phyloP scores from a whole-genome alignment of 1,139 yeast species.

The Kodamaea alishanica region DNA sequence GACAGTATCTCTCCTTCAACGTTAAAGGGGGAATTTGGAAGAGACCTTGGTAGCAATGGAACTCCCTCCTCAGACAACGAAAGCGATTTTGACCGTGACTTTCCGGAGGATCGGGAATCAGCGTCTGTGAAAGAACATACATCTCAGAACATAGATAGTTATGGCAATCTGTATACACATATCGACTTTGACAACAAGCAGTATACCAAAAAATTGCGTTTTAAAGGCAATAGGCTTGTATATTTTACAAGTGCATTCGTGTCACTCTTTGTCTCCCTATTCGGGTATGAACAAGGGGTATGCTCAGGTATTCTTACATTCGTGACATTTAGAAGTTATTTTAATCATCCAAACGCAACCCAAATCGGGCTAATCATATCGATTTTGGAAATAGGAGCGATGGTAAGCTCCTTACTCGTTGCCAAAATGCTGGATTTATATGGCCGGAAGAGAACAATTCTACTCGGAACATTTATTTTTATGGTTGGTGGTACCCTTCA shows the following conservation, averaged over 20 bases:
- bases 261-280: conserved; percentile 76
- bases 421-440: conserved; percentile 44
- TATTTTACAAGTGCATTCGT: conserved; percentile 83
- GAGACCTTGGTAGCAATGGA: too few species aligned
- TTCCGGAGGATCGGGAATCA: not conserved
- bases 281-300: conserved; percentile 92
- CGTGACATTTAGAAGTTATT: conserved; percentile 45
- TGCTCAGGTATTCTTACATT: conserved; percentile 70
- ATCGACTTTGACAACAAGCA: conserved; percentile 36
- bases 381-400: conserved; percentile 51
- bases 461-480: conserved; percentile 47
- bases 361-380: conserved; percentile 50
- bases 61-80: too few species aligned
- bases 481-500: conserved; percentile 52
- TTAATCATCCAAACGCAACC: conserved; percentile 43
- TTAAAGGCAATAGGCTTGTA: conserved; percentile 45
- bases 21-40: too few species aligned
- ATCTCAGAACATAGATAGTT: conserved; percentile 26
- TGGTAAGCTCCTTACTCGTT: conserved; percentile 45
- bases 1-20: not conserved
- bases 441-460: conserved; percentile 49
- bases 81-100: too few species aligned
- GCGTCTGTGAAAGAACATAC: too few species aligned
- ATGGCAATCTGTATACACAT: conserved; percentile 36
- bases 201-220: conserved; percentile 31